These are phyloP conservation scores for Pyrus pyrifolia DNA, from an alignment of 306 rosid species.

Conservation along the genomic window DNA sequence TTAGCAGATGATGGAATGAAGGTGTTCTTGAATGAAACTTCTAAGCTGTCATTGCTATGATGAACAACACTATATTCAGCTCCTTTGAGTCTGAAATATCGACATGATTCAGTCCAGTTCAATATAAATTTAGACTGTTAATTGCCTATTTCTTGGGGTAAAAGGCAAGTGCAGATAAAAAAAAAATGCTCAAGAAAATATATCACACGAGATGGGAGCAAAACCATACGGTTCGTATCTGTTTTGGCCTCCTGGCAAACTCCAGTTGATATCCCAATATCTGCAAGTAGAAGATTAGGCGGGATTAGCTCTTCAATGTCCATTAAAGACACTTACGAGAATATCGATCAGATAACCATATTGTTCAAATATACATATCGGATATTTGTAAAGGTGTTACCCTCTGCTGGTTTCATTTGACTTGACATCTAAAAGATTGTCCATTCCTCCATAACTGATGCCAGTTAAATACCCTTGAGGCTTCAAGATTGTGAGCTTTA, in stretches of 20 bases:
- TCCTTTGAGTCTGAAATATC: slow-evolving; percentile 22
- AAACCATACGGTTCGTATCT: slow-evolving; percentile 25
- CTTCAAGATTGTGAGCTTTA: slow-evolving; percentile 24
- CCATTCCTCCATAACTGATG: slow-evolving; percentile 33
- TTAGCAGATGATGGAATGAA: slow-evolving; percentile 12
- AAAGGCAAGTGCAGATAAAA: neutral
- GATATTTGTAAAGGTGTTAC: neutral
- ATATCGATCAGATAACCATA: neutral
- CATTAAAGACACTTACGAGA: too few relatives aligned
- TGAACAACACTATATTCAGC: slow-evolving; percentile 29
- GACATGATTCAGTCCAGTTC: neutral
- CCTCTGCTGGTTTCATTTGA: slow-evolving; percentile 28
- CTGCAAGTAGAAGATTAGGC: slow-evolving; percentile 12
- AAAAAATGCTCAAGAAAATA: neutral
- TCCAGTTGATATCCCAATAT: slow-evolving; percentile 48
- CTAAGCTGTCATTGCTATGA: slow-evolving; percentile 19
- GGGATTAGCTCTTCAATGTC: too few relatives aligned
- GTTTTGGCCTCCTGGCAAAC: slow-evolving; percentile 35
- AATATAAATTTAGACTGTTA: neutral
- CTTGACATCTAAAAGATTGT: slow-evolving; percentile 29
- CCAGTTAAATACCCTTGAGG: slow-evolving; percentile 30
- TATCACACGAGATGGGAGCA: neutral
- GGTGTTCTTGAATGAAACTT: slow-evolving; percentile 27
- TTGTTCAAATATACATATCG: neutral
- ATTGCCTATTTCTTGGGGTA: neutral